Evolutionary conservation across 2,329 filamentous ascomycete genomes (phyloP).

Genomic region (Alternaria tenuissima): DNA sequence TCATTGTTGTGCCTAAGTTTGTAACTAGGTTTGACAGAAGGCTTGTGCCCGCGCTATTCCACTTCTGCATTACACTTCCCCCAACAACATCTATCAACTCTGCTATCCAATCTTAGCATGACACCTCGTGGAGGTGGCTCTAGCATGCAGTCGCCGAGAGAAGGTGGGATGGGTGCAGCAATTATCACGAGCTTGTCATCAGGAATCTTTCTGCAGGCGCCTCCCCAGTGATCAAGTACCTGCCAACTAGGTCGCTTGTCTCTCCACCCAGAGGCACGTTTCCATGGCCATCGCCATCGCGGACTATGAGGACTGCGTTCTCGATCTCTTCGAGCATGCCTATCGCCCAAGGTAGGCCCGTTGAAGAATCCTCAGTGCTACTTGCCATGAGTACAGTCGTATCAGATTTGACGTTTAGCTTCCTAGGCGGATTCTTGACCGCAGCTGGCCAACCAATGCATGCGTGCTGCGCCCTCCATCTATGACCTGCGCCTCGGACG

Average conservation of each 20-base stretch:
- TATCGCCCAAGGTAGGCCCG: conserved; percentile 42
- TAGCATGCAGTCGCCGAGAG: conserved; percentile 12
- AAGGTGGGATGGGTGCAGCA: conserved; percentile 1
- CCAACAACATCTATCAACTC: background rate
- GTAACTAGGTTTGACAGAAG: background rate
- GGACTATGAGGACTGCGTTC: conserved; percentile 50
- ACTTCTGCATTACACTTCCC: too few relatives aligned
- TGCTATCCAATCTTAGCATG: conserved; percentile 12
- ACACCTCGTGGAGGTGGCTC: conserved; percentile 6
- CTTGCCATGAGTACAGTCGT: conserved; percentile 52
- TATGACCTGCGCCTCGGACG: conserved; percentile 46
- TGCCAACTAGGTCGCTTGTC: conserved; percentile 41
- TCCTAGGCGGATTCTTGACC: conserved; percentile 47
- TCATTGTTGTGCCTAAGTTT: background rate
- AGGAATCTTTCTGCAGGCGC: conserved; percentile 6
- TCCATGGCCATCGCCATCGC: conserved; percentile 54
- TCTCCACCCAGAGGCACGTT: conserved; percentile 46
- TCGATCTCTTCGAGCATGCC: conserved; percentile 36
- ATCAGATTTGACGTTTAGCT: conserved; percentile 32
- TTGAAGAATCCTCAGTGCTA: conserved; percentile 52
- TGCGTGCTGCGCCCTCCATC: conserved; percentile 45
- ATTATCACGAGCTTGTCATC: background rate
- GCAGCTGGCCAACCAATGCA: conserved; percentile 55
- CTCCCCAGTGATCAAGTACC: conserved; percentile 45
- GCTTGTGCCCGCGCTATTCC: too few relatives aligned